Evolutionary conservation across 1,284 basidiomycete species (phyloP).

Genomic region (Sanghuangporus sanghuang): DNA sequence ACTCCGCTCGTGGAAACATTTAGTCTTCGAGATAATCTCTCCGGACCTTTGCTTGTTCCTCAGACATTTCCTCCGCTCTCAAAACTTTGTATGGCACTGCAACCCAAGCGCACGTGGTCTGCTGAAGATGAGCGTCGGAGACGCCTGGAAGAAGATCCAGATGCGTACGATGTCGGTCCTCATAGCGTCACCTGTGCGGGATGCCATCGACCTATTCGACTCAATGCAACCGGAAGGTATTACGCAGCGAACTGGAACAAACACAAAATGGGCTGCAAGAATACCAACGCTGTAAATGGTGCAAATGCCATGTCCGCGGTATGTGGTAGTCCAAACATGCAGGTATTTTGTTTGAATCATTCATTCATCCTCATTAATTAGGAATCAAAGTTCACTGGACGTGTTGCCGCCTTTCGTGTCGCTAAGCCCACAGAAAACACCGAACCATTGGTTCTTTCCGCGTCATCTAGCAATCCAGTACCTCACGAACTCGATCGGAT

Average conservation of each 20-base stretch:
- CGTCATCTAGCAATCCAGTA: background rate
- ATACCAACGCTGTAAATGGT: constrained; percentile 12
- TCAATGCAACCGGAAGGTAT: constrained; percentile 17
- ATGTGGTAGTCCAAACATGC: background rate
- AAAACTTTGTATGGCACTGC: constrained; percentile 8
- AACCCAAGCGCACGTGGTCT: constrained; percentile 16
- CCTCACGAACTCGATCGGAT: background rate
- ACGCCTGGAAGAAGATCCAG: constrained; percentile 17
- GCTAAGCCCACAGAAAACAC: constrained; percentile 14
- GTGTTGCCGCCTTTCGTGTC: constrained; percentile 17
- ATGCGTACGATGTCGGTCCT: constrained; percentile 17
- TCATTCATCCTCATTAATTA: background rate
- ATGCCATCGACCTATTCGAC: constrained; percentile 17
- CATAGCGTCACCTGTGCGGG: constrained; percentile 17
- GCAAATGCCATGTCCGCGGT: constrained; percentile 11
- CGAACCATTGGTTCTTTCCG: background rate
- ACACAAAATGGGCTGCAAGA: constrained; percentile 19
- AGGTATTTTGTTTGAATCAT: background rate
- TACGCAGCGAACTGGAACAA: constrained; percentile 19
- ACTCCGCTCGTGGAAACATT: background rate
- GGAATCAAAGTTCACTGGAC: constrained; percentile 18
- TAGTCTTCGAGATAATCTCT: background rate
- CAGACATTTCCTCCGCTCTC: background rate
- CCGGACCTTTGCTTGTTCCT: background rate
- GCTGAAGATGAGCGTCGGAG: constrained; percentile 17